Evolutionary conservation across 2,329 filamentous ascomycete species (phyloP).

Genomic region (Exophiala xenobiotica): DNA sequence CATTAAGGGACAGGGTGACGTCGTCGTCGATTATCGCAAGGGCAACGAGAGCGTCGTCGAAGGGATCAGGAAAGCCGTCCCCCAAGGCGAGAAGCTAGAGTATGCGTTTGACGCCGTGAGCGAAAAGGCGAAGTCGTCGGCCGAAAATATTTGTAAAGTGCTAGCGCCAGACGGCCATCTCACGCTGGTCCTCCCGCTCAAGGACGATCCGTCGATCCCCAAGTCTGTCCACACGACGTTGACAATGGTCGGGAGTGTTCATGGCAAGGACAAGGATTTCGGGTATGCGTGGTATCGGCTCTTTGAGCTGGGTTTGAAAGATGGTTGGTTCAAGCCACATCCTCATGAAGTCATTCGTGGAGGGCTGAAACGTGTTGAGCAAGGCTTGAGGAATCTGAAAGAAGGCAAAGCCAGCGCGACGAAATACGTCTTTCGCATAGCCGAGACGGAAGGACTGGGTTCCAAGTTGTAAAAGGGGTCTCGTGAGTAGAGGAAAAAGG

Average conservation of each 20-base stretch:
- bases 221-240: neutral
- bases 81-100: conserved; percentile 41
- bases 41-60: conserved; percentile 52
- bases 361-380: conserved; percentile 55
- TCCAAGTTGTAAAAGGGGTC: neutral
- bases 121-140: conserved; percentile 50
- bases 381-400: conserved; percentile 55
- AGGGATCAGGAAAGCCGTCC: conserved; percentile 47
- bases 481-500: neutral
- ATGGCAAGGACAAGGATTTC: conserved; percentile 38
- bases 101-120: conserved; percentile 60
- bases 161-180: conserved; percentile 33
- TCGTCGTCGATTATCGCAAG: conserved; percentile 60
- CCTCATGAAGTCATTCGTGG: conserved; percentile 52
- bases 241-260: conserved; percentile 8
- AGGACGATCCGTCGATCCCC: conserved; percentile 7
- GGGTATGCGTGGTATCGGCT: conserved; percentile 46
- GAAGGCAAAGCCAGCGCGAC: conserved; percentile 60
- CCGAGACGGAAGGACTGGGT: conserved; percentile 41
- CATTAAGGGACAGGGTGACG: conserved; percentile 55
- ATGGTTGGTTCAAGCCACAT: conserved; percentile 52
- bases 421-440: conserved; percentile 63
- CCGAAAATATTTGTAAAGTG: conserved; percentile 46
- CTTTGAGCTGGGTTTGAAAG: conserved; percentile 46
- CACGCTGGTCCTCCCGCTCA: conserved; percentile 13